Base-by-base conservation (phyloP, 164 flowering plant species). In the Vitis cinerea region DNA sequence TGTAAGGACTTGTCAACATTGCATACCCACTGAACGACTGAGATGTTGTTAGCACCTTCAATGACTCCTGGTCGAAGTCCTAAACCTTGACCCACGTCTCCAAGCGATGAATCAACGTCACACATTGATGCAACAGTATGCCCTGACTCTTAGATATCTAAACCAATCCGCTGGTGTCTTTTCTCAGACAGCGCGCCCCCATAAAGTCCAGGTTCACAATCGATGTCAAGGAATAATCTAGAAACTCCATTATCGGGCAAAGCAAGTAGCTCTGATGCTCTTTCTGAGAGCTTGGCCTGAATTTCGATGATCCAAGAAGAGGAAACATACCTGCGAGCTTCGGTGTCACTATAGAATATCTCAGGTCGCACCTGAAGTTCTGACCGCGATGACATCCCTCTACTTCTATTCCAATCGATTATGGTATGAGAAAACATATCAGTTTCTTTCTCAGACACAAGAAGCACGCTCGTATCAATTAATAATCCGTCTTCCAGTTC, bases 11-110 rank as follows among this genome's bases (percentile, higher is more conserved):
- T 17, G 19, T 17, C 19, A 17, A 17, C 19, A 17, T 17, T 17
- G 19, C 19, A 17, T 17, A 17, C 19, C 19, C 19, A 17, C 19
- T 92, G 99, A 74, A 93, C 90, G 44, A 97, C 98, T 4, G 99
- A 94, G 62, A 95, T 93, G 78, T 98, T 95, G 69, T 93, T 91
- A 53, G 97, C 98, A 48, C 97, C 98, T 78, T 95, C 98, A 73
- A 93, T 75, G 63, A 87, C 91, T 53, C 98, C 98, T 77, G 88
- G 80, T 11, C 99, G 85, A 59, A 95, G 62, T 27, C 89, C 94
- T 73, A 95, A 74, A 13, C 98, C 98, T 95, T 94, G 98, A 66
- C 97, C 98, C 97, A 95, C 90, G 73, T 95, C 99, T 64, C 82
- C 82, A 75, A 90, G 91, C 71, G 91, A 56, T 74, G 91, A 90